Conservation (phyloP, 1,284 basidiomycete genomes). For the Ceratobasidium sp. region DNA sequence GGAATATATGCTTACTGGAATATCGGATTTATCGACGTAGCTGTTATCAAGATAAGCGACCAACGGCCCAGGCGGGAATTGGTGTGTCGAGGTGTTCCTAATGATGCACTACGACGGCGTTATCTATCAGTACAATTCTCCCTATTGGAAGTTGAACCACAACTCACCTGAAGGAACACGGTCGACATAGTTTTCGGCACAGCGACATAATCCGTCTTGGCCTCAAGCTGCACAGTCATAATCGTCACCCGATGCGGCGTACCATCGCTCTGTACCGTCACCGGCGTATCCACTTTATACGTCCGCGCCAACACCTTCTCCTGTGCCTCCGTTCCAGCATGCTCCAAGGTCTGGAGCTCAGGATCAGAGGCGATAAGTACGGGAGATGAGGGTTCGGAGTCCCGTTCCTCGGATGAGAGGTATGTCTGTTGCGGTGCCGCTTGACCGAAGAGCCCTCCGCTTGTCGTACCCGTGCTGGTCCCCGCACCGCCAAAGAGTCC, state of each 20-base stretch:
- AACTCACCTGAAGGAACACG: conserved; percentile 48
- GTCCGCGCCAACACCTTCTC: conserved; percentile 44
- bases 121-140: not conserved
- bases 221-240: conserved; percentile 45
- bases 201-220: conserved; percentile 47
- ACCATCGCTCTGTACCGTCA: conserved; percentile 45
- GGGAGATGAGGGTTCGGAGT: not conserved
- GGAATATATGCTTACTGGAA: conserved; percentile 11
- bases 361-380: conserved; percentile 12
- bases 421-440: not conserved
- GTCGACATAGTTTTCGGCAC: conserved; percentile 44
- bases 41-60: conserved; percentile 48
- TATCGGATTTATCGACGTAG: conserved; percentile 45
- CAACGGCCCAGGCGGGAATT: conserved; percentile 44
- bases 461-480: too few species aligned
- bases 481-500: too few species aligned
- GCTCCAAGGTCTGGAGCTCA: conserved; percentile 19
- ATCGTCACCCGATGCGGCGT: conserved; percentile 48
- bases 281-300: conserved; percentile 47
- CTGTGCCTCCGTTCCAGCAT: conserved; percentile 38
- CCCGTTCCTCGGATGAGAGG: not conserved
- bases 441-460: not conserved
- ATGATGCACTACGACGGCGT: conserved; percentile 33
- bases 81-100: conserved; percentile 40
- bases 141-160: not conserved